Conservation (phyloP, 805 yeast genomes). For the Metschnikowia noctiluminum region DNA sequence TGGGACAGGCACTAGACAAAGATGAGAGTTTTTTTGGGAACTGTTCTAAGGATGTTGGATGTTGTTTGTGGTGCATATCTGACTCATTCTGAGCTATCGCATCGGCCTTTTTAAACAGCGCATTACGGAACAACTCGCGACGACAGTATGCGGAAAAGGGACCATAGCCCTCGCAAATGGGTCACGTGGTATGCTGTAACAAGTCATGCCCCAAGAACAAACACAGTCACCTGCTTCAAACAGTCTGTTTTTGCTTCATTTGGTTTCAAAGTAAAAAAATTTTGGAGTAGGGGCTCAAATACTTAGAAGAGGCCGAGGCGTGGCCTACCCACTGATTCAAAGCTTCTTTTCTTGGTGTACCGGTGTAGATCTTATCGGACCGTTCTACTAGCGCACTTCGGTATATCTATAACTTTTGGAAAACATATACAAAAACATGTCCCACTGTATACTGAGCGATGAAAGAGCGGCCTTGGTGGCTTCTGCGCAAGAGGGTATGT, state of each 20-base stretch:
- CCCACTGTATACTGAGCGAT: not conserved
- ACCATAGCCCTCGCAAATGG: not conserved
- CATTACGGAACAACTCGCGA: not conserved
- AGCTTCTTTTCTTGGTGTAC: not conserved
- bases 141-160: not conserved
- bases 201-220: too few relatives aligned
- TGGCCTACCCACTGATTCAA: not conserved
- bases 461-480: slow-evolving; percentile 1
- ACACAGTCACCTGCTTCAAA: too few relatives aligned
- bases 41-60: too few relatives aligned
- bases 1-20: too few relatives aligned
- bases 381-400: not conserved
- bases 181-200: slow-evolving; percentile 7
- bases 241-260: not conserved
- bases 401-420: not conserved
- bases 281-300: too few relatives aligned
- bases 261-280: too few relatives aligned
- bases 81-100: too few relatives aligned
- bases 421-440: not conserved
- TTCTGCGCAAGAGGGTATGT: slow-evolving; percentile 11
- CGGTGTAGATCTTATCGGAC: not conserved
- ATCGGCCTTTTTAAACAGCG: not conserved
- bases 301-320: too few relatives aligned
- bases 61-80: too few relatives aligned
- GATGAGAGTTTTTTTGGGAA: too few relatives aligned